Conservation (phyloP, 768 basidiomycete genomes). For the Termitomyces sp. region DNA sequence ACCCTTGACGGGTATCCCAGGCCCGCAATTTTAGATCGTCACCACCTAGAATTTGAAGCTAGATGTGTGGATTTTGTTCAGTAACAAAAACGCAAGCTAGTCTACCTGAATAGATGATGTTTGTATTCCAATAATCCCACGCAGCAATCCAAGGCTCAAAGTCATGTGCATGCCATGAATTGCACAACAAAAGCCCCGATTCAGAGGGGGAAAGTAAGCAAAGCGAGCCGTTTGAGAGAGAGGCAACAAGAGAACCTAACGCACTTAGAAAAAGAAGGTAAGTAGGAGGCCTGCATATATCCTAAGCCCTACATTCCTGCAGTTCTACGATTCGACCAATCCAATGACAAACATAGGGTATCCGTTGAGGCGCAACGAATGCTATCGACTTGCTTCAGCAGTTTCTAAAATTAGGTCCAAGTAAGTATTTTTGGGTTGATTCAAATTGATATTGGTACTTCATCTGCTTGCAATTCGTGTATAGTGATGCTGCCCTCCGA, state of each 20-base stretch:
- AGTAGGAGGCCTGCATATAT: background rate
- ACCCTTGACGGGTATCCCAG: slow-evolving; percentile 81
- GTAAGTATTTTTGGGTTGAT: background rate
- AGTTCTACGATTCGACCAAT: slow-evolving; percentile 61
- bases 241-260: slow-evolving; percentile 62
- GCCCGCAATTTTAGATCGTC: slow-evolving; percentile 87
- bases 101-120: slow-evolving; percentile 78
- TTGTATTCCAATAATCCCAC: slow-evolving; percentile 84
- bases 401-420: slow-evolving; percentile 24
- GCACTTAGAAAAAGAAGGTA: slow-evolving; percentile 25
- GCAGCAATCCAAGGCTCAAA: slow-evolving; percentile 92
- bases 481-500: slow-evolving; percentile 78
- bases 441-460: slow-evolving; percentile 16
- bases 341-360: slow-evolving; percentile 82
- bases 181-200: slow-evolving; percentile 36
- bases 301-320: slow-evolving; percentile 32
- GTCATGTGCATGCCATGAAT: slow-evolving; percentile 84
- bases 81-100: background rate
- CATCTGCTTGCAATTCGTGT: slow-evolving; percentile 43
- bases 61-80: background rate
- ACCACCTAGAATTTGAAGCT: slow-evolving; percentile 52
- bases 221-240: slow-evolving; percentile 75
- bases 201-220: slow-evolving; percentile 52
- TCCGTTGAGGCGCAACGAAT: slow-evolving; percentile 48
- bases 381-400: slow-evolving; percentile 31